phyloP scores from a whole-genome alignment of 2,329 filamentous ascomycete genomes.

The Epichloe hybrida region DNA sequence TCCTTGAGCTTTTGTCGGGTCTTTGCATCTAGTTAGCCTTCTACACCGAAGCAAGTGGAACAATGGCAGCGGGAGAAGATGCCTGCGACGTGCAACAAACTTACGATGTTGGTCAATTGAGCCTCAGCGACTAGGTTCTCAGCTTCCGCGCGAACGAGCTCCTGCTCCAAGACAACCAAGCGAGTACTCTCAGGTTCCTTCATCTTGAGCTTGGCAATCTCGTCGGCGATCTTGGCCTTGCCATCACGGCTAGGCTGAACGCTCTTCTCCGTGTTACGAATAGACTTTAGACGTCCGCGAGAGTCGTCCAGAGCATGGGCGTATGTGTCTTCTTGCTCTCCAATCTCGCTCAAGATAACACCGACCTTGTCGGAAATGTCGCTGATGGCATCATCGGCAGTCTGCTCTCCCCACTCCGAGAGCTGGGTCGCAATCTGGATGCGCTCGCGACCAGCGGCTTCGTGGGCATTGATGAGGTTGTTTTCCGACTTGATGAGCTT shows the following conservation, averaged over 20 bases:
- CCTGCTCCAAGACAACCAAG: constrained; percentile 80
- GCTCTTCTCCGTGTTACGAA: constrained; percentile 88
- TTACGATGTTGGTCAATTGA: constrained; percentile 84
- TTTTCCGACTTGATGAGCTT: constrained; percentile 93
- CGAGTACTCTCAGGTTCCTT: constrained; percentile 80
- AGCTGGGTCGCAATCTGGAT: constrained; percentile 77
- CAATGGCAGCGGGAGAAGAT: background rate
- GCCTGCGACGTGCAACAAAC: constrained; percentile 19
- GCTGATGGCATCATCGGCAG: constrained; percentile 70
- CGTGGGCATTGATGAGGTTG: constrained; percentile 71
- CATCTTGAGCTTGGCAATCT: constrained; percentile 81
- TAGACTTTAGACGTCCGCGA: constrained; percentile 70
- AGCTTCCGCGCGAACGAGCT: constrained; percentile 88
- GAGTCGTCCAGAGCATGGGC: constrained; percentile 80
- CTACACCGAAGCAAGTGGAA: background rate
- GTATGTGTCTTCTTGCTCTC: constrained; percentile 83
- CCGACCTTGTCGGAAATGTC: constrained; percentile 94
- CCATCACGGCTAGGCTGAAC: constrained; percentile 85
- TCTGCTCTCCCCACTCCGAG: constrained; percentile 92
- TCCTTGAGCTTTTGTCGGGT: constrained; percentile 95
- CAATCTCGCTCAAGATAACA: constrained; percentile 81
- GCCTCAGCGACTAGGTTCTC: constrained; percentile 94
- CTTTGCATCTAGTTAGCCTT: constrained; percentile 56
- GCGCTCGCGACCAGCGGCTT: constrained; percentile 73
- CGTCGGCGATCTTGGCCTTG: constrained; percentile 78